phyloP scores from a whole-genome alignment of 176 grass and related monocot genomes.

The Rhynchospora pubera region DNA sequence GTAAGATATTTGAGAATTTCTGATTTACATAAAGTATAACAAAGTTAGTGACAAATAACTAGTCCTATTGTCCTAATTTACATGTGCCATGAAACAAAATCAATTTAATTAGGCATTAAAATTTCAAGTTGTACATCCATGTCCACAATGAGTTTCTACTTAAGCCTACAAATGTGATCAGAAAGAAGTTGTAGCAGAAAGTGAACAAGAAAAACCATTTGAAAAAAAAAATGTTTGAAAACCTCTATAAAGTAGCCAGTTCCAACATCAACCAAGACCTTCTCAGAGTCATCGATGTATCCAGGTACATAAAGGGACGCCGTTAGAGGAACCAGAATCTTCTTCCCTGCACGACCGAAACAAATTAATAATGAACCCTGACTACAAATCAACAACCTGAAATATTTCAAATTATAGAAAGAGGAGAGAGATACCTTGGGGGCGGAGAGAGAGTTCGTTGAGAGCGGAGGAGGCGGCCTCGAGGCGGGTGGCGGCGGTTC shows the following conservation, averaged over 20 bases:
- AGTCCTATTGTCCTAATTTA: background rate
- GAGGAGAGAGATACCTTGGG: constrained; percentile 33
- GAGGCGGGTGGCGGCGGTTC: constrained; percentile 58
- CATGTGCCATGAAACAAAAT: background rate
- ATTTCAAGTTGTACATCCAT: background rate
- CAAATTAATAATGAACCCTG: background rate
- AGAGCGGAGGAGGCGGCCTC: constrained; percentile 67
- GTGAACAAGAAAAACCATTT: background rate
- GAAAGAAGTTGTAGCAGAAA: background rate
- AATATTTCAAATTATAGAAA: background rate
- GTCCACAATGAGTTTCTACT: background rate
- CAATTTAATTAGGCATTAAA: background rate
- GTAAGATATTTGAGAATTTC: background rate
- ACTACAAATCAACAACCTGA: background rate
- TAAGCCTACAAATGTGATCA: background rate
- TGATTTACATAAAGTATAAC: background rate
- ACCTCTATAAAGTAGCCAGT: constrained; percentile 98
- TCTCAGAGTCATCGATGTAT: constrained; percentile 69
- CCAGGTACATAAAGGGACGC: constrained; percentile 92
- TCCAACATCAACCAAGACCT: constrained; percentile 89
- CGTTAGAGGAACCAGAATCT: constrained; percentile 85
- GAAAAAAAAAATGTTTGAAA: background rate
- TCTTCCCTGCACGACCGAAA: constrained; percentile 54
- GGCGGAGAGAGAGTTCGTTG: constrained; percentile 72
- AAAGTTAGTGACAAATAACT: background rate